These are phyloP conservation scores for Prunus yedoensis DNA, from an alignment of 331 rosid species.

Conservation along the genomic window DNA sequence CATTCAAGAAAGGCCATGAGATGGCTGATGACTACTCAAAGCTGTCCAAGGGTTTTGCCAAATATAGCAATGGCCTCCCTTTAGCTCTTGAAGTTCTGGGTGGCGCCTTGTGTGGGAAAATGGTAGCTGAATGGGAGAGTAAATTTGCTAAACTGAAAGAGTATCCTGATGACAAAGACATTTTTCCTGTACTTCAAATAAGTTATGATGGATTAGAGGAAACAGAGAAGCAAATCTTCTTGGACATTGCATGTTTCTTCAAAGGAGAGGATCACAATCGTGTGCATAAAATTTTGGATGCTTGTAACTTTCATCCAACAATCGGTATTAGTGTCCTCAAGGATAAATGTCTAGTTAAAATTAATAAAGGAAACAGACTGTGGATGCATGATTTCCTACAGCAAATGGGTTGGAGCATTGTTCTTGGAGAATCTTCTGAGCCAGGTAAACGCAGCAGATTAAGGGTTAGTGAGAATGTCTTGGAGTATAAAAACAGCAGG, in stretches of 20 bases:
- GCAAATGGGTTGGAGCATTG: not conserved
- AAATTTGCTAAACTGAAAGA: not conserved
- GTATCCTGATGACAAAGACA: not conserved
- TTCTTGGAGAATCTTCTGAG: not conserved
- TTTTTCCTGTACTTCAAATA: not conserved
- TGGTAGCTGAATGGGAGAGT: not conserved
- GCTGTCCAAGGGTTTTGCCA: not conserved
- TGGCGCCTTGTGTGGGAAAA: not conserved
- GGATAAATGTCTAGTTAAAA: not conserved
- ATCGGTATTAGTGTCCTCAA: not conserved
- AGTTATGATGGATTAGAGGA: not conserved
- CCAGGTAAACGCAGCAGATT: not conserved
- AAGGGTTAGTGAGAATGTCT: not conserved
- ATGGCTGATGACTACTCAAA: not conserved
- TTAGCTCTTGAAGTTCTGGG: not conserved
- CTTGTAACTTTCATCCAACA: not conserved
- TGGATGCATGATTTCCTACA: constrained; percentile 18
- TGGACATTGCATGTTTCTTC: not conserved
- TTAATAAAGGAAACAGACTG: not conserved
- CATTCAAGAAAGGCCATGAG: not conserved
- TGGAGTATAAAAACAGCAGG: not conserved
- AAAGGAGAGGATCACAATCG: not conserved
- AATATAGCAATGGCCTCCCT: not conserved
- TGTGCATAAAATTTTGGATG: not conserved
- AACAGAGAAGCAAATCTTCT: not conserved